Base-by-base conservation (phyloP, 345 rosid species). In the Syzygium aromaticum region DNA sequence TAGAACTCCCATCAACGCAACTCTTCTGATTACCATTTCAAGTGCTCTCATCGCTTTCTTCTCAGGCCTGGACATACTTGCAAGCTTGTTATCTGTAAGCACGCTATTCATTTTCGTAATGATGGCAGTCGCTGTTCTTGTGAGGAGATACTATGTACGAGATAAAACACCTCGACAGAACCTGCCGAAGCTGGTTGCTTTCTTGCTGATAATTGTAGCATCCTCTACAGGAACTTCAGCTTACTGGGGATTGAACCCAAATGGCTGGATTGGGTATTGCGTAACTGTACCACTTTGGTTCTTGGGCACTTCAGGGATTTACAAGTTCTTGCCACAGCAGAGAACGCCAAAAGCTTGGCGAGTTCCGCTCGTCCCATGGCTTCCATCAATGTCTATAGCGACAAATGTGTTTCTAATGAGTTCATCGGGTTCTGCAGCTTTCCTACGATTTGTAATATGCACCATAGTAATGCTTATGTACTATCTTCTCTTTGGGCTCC, bases 291-390 rank as follows among this genome's bases (percentile, higher is more conserved):
- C 95, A 16, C 38, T 91, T 85, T 95, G 97, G 96, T 87, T 95
- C 87, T 78, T 90, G 46, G 94, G 90, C 40, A 95, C 96, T 2
- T 33, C 84, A 51, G 95, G 93, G 54, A 86, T 94, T 80, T 77
- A 89, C 51, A 54, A 87, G 51, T 83, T 90, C 59, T 84, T 94
- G 82, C 94, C 94, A 54, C 95, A 92, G 89, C 94, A 92, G 90
- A 91, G 95, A 90, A 87, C 84, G 33, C 94, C 97, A 4, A 94
- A 92, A 85, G 85, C 91, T 57, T 94, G 97, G 97, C 96, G 95
- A 15, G 95, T 94, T 38, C 97, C 97, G 6, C 89, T 94, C 30
- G 95, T 92, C 85, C 97, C 97, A 21, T 95, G 96, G 97, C 86
- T 95, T 84, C 96, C 94, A 52, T 94, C 96, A 21, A 77, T 91